These are phyloP conservation scores for Verticillium zaregamsianum DNA, from an alignment of 2,329 filamentous ascomycete species.

Conservation along the genomic window DNA sequence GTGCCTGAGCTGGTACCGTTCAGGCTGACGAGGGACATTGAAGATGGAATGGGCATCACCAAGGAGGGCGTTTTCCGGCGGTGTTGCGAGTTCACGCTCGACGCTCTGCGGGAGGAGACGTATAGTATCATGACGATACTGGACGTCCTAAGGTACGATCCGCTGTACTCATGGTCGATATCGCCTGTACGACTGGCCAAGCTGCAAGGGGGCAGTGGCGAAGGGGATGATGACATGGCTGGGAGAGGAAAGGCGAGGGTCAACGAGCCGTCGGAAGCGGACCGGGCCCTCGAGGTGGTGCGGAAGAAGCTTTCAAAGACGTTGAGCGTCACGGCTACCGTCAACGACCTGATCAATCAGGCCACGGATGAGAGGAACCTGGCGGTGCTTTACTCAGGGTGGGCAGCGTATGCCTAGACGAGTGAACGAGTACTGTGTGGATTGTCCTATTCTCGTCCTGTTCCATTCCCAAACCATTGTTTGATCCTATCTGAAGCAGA, in stretches of 20 bases:
- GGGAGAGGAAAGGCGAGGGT: slow-evolving; percentile 25
- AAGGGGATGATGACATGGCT: slow-evolving; percentile 23
- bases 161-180: slow-evolving; percentile 91
- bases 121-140: slow-evolving; percentile 99
- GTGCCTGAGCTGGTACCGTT: slow-evolving; percentile 96
- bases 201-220: slow-evolving; percentile 36
- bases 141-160: slow-evolving; percentile 96
- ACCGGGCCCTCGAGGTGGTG: slow-evolving; percentile 86
- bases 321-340: slow-evolving; percentile 87
- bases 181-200: slow-evolving; percentile 65
- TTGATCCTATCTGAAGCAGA: neutral
- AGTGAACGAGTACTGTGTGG: neutral
- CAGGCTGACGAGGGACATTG: slow-evolving; percentile 85
- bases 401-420: slow-evolving; percentile 18
- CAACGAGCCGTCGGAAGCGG: slow-evolving; percentile 70
- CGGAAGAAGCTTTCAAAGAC: slow-evolving; percentile 95
- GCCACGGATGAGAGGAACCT: slow-evolving; percentile 90
- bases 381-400: slow-evolving; percentile 81
- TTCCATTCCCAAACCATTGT: neutral
- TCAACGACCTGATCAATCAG: slow-evolving; percentile 95
- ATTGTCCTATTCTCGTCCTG: neutral
- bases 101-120: slow-evolving; percentile 89
- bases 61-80: slow-evolving; percentile 94
- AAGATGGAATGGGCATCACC: slow-evolving; percentile 95
- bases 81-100: slow-evolving; percentile 97